Conservation (phyloP, 441 rosid genomes). For the Mallotus japonicus region DNA sequence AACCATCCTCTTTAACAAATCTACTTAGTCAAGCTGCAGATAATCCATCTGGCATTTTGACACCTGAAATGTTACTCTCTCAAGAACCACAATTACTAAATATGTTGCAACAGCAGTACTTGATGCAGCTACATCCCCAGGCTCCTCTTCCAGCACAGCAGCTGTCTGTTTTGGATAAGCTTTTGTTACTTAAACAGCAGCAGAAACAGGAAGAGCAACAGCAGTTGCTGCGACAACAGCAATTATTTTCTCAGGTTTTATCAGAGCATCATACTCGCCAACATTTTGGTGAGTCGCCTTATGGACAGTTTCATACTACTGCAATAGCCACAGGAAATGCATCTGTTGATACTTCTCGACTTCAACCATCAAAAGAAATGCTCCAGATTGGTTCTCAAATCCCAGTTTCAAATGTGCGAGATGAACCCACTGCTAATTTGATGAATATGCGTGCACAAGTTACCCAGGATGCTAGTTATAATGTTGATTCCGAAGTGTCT, state of each 20-base stretch:
- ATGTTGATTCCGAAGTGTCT: constrained; percentile 43
- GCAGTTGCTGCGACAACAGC: constrained; percentile 78
- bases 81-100: constrained; percentile 72
- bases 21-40: constrained; percentile 65
- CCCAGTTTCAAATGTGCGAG: constrained; percentile 46
- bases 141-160: constrained; percentile 62
- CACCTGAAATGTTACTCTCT: constrained; percentile 46
- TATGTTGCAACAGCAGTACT: constrained; percentile 76
- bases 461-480: constrained; percentile 37
- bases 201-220: constrained; percentile 90
- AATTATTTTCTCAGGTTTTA: constrained; percentile 73
- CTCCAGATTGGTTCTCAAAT: constrained; percentile 53
- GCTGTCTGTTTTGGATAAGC: constrained; percentile 64
- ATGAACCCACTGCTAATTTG: constrained; percentile 40
- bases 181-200: constrained; percentile 76
- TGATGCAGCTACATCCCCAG: constrained; percentile 74
- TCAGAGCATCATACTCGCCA: constrained; percentile 67
- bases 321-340: constrained; percentile 44
- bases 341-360: constrained; percentile 51
- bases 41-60: constrained; percentile 45
- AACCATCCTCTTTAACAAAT: constrained; percentile 45
- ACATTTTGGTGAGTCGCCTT: constrained; percentile 54
- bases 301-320: constrained; percentile 50
- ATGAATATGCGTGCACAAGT: constrained; percentile 44
- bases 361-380: constrained; percentile 54